Conservation (phyloP, 768 basidiomycete species). For the Russula ochroleuca region DNA sequence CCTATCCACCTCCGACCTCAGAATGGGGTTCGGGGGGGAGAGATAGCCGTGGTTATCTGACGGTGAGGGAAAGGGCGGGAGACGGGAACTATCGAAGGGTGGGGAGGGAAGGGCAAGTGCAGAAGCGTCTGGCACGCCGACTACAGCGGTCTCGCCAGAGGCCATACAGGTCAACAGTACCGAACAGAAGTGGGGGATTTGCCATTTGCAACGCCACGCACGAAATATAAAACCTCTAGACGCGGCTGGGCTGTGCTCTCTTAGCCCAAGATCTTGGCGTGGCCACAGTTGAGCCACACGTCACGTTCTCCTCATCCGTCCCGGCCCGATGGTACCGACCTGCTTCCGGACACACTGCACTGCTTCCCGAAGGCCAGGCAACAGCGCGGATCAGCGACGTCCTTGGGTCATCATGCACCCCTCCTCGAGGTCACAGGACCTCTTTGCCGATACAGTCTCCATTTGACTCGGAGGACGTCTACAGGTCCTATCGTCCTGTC, state of each 20-base stretch:
- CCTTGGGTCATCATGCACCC: neutral
- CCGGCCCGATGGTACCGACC: too few relatives aligned
- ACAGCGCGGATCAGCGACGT: constrained; percentile 1
- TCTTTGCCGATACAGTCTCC: neutral
- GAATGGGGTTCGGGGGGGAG: constrained; percentile 18
- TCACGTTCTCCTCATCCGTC: too few relatives aligned
- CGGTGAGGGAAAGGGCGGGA: neutral
- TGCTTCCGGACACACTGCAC: neutral
- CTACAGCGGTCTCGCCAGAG: constrained; percentile 25
- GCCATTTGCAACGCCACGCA: too few relatives aligned
- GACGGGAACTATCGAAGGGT: neutral
- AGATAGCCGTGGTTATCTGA: constrained; percentile 19
- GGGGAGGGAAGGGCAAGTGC: neutral
- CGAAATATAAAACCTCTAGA: neutral
- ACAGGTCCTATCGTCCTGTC: neutral
- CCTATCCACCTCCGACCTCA: constrained; percentile 19
- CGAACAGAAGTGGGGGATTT: neutral
- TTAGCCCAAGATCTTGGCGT: too few relatives aligned
- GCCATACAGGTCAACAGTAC: neutral
- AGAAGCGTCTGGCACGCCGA: constrained; percentile 20
- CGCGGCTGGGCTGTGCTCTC: constrained; percentile 17
- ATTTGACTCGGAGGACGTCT: neutral
- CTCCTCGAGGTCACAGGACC: neutral
- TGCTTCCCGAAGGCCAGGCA: neutral
- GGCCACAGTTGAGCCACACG: too few relatives aligned